Percentiles rank a stretch among this genome's conserved stretches.
phyloP scores from a whole-genome alignment of 1,284 basidiomycete species.

The Peniophora sp. region DNA sequence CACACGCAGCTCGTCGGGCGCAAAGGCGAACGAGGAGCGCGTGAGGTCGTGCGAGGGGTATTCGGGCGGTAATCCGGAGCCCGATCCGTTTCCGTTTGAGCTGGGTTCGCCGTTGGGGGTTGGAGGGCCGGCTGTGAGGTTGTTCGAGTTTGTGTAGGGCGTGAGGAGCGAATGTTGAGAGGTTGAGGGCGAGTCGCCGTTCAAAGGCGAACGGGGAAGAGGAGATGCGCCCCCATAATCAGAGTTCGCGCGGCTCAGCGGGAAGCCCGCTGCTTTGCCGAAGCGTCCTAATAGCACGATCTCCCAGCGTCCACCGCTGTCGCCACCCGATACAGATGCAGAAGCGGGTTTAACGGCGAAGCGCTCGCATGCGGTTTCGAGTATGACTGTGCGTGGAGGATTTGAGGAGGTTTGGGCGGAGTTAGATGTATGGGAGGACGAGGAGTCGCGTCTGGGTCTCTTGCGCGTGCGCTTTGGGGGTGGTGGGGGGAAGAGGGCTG shows the following conservation, averaged over 20 bases:
- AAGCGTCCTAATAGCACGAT: slow-evolving; percentile 2
- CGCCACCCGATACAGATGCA: slow-evolving; percentile 9
- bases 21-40: slow-evolving; percentile 20
- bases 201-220: background rate
- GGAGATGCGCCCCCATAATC: background rate
- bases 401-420: background rate
- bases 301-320: slow-evolving; percentile 10
- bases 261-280: background rate
- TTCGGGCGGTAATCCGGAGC: slow-evolving; percentile 1
- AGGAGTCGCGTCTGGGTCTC: slow-evolving; percentile 9
- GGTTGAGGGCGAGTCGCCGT: background rate
- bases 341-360: slow-evolving; percentile 19
- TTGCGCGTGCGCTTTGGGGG: slow-evolving; percentile 11
- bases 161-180: background rate
- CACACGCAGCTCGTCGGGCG: slow-evolving; percentile 16
- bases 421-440: slow-evolving; percentile 6
- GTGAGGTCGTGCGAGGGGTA: slow-evolving; percentile 18
- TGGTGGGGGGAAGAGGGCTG: slow-evolving; percentile 33
- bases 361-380: slow-evolving; percentile 23
- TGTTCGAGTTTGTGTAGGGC: background rate
- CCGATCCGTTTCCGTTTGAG: background rate
- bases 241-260: background rate
- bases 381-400: slow-evolving; percentile 18
- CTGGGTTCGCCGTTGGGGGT: background rate
- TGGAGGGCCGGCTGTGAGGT: background rate